Evolutionary conservation across 1,139 yeast species (phyloP).

Genomic region (Debaryomyces udenii): DNA sequence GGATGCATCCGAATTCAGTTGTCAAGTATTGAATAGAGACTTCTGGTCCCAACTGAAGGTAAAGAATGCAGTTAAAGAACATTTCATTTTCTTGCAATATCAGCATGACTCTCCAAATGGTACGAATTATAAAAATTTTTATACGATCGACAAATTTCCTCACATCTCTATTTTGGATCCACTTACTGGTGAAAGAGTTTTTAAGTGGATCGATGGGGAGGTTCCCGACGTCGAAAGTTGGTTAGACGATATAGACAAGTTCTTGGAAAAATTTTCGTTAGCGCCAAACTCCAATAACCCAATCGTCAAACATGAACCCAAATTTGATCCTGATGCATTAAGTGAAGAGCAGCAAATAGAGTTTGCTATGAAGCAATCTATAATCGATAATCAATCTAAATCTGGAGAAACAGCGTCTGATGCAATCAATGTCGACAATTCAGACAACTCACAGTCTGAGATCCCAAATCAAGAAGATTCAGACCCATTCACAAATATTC

Average conservation of each 20-base stretch:
- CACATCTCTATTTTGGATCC: conserved; percentile 94
- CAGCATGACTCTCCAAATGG: conserved; percentile 80
- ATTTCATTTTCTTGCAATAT: conserved; percentile 82
- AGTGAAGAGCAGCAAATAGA: conserved; percentile 87
- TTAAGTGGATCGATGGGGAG: conserved; percentile 53
- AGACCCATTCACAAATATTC: conserved; percentile 45
- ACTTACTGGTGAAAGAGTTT: conserved; percentile 50
- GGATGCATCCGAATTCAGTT: conserved; percentile 78
- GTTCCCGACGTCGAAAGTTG: conserved; percentile 63
- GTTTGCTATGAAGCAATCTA: conserved; percentile 72
- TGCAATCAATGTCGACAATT: conserved; percentile 30
- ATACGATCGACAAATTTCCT: conserved; percentile 69
- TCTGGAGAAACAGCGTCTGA: conserved; percentile 28
- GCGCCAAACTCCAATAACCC: conserved; percentile 73
- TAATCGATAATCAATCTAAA: conserved; percentile 28
- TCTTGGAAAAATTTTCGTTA: conserved; percentile 65
- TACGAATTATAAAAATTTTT: conserved; percentile 66
- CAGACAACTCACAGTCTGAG: too few relatives aligned
- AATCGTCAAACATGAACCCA: conserved; percentile 53
- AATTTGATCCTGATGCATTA: conserved; percentile 61
- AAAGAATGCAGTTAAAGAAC: conserved; percentile 62
- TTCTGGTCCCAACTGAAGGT: conserved; percentile 81
- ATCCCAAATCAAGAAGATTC: conserved; percentile 14
- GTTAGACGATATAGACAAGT: conserved; percentile 60
- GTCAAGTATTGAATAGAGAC: conserved; percentile 90